These are phyloP conservation scores for Lactuca saligna DNA, from an alignment of 129 eudicot genomes.

Conservation along the genomic window DNA sequence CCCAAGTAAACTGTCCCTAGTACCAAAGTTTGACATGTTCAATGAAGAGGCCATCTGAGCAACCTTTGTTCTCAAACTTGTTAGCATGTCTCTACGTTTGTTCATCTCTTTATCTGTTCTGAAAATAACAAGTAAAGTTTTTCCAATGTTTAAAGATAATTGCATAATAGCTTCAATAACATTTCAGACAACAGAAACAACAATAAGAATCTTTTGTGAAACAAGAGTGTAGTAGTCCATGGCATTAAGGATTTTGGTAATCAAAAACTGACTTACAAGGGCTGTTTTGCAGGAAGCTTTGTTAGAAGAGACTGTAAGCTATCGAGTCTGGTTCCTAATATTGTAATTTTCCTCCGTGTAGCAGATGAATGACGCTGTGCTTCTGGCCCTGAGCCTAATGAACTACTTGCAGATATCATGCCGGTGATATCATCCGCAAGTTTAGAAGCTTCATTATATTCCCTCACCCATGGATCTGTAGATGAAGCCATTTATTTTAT, in stretches of 20 bases:
- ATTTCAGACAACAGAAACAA: conserved; percentile 8
- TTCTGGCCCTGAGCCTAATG: conserved; percentile 61
- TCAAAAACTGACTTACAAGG: conserved; percentile 27
- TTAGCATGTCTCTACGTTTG: conserved; percentile 75
- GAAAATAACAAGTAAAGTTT: conserved; percentile 20
- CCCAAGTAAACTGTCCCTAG: conserved; percentile 88
- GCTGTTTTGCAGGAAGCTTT: conserved; percentile 65
- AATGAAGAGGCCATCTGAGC: conserved; percentile 82
- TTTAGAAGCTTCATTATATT: conserved; percentile 73
- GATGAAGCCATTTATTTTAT: conserved; percentile 64
- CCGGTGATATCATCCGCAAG: conserved; percentile 63
- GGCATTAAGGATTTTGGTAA: too few species aligned
- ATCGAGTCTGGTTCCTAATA: conserved; percentile 76
- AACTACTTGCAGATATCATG: conserved; percentile 68
- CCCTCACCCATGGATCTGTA: conserved; percentile 68
- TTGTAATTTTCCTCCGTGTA: conserved; percentile 65
- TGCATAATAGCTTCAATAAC: conserved; percentile 16
- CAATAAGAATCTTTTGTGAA: neutral
- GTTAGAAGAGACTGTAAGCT: conserved; percentile 56
- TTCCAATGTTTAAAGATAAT: conserved; percentile 10
- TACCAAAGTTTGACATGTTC: conserved; percentile 89
- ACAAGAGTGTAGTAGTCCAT: too few species aligned
- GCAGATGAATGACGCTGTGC: conserved; percentile 76
- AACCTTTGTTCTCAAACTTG: conserved; percentile 74
- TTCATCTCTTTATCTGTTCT: conserved; percentile 92